Evolutionary conservation across 164 flowering plant species (phyloP), one percentile per base, ranked within the genome.

Genomic region (Chimonanthus salicifolius): DNA sequence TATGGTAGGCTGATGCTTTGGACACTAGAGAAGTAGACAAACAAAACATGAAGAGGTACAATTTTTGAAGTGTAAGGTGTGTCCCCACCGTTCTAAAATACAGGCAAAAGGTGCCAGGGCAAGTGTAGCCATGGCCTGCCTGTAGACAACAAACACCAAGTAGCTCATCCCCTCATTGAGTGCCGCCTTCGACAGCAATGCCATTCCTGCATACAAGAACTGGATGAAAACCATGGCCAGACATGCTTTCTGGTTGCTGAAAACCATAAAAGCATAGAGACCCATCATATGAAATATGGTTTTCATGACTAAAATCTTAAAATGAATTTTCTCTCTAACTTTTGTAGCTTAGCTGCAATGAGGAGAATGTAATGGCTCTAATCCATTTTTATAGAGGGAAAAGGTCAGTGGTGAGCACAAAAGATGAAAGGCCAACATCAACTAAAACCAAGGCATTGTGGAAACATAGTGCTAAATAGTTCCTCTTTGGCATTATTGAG

Each of bases 151-250:
- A 50, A 79, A 79, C 44, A 79, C 78, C 20, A 54, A 66, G 54
- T 47, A 47, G 73, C 69, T 79, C 76, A 79, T 75, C 47, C 81
- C 81, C 5, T 58, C 43, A 46, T 70, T 70, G 18, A 79, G 62
- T 9, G 81, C 78, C 49, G 71, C 76, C 66, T 79, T 79, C 2
- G 81, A 75, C 18, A 79, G 72, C 62, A 79, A 47, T 45, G 69
- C 66, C 81, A 79, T 76, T 43, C 81, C 81, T 64, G 78, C 76
- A 76, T 79, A 75, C 47, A 75, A 21, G 16, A 67, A 64, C 63
- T 79, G 78, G 46, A 75, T 72, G 49, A 75, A 66, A 47, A 72
- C 10, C 75, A 72, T 69, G 18, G 74, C 81, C 49, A 78, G 48
- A 58, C 67, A 75, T 50, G 81, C 67, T 44, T 67, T 74, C 74